Percentiles rank a stretch among this genome's conserved stretches.
These are phyloP conservation scores for Spathaspora hagerdaliae DNA, from an alignment of 805 yeast species.

Conservation along the genomic window DNA sequence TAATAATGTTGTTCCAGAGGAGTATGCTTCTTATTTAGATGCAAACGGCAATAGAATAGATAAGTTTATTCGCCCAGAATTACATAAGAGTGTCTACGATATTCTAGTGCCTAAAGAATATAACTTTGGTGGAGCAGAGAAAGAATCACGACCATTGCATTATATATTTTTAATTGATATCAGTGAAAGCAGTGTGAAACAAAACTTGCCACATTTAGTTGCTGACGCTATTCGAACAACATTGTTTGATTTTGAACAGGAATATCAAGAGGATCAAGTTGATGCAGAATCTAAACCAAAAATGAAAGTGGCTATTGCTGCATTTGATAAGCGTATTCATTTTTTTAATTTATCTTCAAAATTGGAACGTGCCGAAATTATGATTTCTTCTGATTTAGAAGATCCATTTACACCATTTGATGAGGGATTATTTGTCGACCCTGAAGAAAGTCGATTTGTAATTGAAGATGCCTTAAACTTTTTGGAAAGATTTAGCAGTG, in stretches of 20 bases:
- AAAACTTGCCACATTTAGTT: constrained; percentile 57
- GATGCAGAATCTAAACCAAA: constrained; percentile 11
- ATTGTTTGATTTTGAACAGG: constrained; percentile 18
- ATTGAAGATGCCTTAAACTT: constrained; percentile 66
- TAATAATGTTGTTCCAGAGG: constrained; percentile 62
- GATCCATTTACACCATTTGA: constrained; percentile 81
- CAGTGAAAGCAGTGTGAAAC: constrained; percentile 52
- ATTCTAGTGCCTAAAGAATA: constrained; percentile 72
- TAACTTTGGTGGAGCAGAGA: constrained; percentile 42
- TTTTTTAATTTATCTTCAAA: constrained; percentile 65
- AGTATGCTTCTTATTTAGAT: constrained; percentile 63
- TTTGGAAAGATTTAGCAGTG: constrained; percentile 44
- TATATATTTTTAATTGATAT: constrained; percentile 75
- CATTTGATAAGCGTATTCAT: constrained; percentile 69
- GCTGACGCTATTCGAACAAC: constrained; percentile 68
- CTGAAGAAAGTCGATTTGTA: constrained; percentile 56
- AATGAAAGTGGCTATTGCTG: constrained; percentile 63
- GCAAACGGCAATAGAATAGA: constrained; percentile 61
- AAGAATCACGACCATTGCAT: constrained; percentile 47
- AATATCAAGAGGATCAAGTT: constrained; percentile 13
- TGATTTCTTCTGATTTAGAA: constrained; percentile 63
- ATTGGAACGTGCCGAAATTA: constrained; percentile 53
- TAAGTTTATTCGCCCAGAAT: constrained; percentile 64
- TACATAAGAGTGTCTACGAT: constrained; percentile 81
- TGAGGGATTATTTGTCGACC: constrained; percentile 77